Evolutionary conservation across 345 rosid genomes (phyloP), one percentile per base, ranked within the genome.

Genomic region (Sisymbrium altissimum): DNA sequence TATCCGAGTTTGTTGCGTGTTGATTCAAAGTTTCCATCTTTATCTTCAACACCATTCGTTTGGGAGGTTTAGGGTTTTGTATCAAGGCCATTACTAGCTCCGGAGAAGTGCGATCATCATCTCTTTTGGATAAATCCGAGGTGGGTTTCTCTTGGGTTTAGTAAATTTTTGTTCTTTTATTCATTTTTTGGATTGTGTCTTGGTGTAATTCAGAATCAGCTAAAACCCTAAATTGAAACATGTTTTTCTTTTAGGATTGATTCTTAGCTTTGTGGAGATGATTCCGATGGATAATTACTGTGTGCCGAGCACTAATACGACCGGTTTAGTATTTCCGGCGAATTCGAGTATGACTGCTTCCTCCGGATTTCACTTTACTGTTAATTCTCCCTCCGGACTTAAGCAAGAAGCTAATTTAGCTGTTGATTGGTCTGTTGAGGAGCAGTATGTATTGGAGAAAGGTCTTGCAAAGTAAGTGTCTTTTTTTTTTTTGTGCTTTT

Each of bases 401-500:
- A 77, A 77, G 23, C 76, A 77, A 40, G 98, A 90, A 25, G 64
- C 92, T 0, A 84, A 86, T 23, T 79, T 90, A 66, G 91, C 98
- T 27, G 97, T 83, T 0, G 98, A 90, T 32, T 93, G 98, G 98
- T 87, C 97, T 54, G 79, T 79, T 5, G 90, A 90, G 0, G 97
- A 93, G 12, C 98, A 93, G 86, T 78, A 72, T 70, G 81, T 79
- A 66, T 77, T 93, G 82, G 96, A 93, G 64, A 85, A 88, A 63
- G 93, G 93, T 71, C 92, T 93, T 74, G 66, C 69, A 77, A 85
- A 84, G 98, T 93, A 81, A 39, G 73, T 41, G 9, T 15, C n/a
- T 44, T 44, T n/a, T 15, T 45, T n/a, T n/a, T n/a, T n/a, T n/a
- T n/a, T n/a, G n/a, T n/a, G n/a, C n/a, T 30, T 8, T 21, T 44